Evolutionary conservation across 345 rosid species (phyloP).

Genomic region (Clarkia xantiana): DNA sequence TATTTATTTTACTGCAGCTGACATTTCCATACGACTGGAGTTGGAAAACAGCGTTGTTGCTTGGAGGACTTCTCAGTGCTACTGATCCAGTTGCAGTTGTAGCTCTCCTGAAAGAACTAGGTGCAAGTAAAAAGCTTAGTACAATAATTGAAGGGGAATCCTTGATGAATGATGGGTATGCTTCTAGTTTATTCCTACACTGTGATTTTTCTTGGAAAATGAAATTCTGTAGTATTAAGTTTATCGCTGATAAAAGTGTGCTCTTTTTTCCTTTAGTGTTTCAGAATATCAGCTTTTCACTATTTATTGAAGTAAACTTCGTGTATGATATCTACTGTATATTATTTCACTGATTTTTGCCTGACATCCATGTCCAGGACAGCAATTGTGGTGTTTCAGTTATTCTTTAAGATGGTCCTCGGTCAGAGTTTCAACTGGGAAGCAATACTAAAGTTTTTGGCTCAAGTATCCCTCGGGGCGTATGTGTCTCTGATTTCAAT

Average conservation of each 20-base stretch:
- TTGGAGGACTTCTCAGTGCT: slow-evolving; percentile 95
- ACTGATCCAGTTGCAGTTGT: slow-evolving; percentile 99
- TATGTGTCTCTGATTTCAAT: slow-evolving; percentile 33
- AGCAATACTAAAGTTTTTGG: slow-evolving; percentile 50
- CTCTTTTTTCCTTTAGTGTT: too few relatives aligned
- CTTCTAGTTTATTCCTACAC: neutral
- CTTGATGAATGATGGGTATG: slow-evolving; percentile 95
- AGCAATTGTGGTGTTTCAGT: slow-evolving; percentile 89
- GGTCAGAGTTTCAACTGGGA: slow-evolving; percentile 44
- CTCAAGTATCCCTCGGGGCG: slow-evolving; percentile 80
- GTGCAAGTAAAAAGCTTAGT: slow-evolving; percentile 90
- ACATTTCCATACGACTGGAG: slow-evolving; percentile 80
- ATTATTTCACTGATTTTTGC: slow-evolving; percentile 3
- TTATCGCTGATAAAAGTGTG: neutral
- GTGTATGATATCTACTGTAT: neutral
- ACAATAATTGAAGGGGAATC: slow-evolving; percentile 97
- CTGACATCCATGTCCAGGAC: slow-evolving; percentile 38
- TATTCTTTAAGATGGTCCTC: slow-evolving; percentile 70
- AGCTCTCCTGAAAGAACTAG: slow-evolving; percentile 87
- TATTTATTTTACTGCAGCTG: slow-evolving; percentile 30
- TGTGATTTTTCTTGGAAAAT: slow-evolving; percentile 4
- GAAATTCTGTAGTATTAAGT: neutral
- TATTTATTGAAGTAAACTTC: neutral
- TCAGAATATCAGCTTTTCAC: neutral
- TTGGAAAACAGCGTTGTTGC: slow-evolving; percentile 84